phyloP scores from a whole-genome alignment of 129 eudicot genomes.

The Dittrichia graveolens region DNA sequence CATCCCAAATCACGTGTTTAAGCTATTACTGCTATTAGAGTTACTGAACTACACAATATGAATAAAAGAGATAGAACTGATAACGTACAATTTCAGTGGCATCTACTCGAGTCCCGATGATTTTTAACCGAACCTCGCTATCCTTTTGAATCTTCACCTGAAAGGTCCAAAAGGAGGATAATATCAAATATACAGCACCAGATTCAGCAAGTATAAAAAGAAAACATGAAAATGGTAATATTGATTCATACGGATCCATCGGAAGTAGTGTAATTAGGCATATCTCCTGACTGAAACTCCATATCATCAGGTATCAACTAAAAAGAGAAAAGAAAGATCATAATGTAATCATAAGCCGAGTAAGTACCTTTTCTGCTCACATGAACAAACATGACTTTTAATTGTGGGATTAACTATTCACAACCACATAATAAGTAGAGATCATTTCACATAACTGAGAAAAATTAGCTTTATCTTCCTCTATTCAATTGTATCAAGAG shows the following conservation, averaged over 20 bases:
- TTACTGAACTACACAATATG: no score
- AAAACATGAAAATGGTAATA: not conserved
- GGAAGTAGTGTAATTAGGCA: slow-evolving; percentile 90
- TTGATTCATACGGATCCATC: slow-evolving; percentile 78
- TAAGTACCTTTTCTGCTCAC: not conserved
- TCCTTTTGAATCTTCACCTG: slow-evolving; percentile 94
- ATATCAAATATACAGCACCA: slow-evolving; percentile 4
- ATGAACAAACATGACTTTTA: not conserved
- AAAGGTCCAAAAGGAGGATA: slow-evolving; percentile 5
- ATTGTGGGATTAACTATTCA: not conserved
- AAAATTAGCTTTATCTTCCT: not conserved
- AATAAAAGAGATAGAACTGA: not conserved
- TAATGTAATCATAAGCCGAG: not conserved
- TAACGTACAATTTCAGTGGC: slow-evolving; percentile 85
- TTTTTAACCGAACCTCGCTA: slow-evolving; percentile 90
- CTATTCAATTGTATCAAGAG: not conserved
- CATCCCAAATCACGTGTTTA: no score
- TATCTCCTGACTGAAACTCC: slow-evolving; percentile 92
- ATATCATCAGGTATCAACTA: slow-evolving; percentile 97
- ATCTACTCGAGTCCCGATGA: slow-evolving; percentile 94
- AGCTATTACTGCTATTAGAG: no score
- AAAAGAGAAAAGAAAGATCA: not conserved
- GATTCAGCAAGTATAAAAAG: not conserved
- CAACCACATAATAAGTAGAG: not conserved
- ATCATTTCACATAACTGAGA: not conserved